Evolutionary conservation across 139 green algal genomes (phyloP).

Genomic region (Chlamydomonas sp.): DNA sequence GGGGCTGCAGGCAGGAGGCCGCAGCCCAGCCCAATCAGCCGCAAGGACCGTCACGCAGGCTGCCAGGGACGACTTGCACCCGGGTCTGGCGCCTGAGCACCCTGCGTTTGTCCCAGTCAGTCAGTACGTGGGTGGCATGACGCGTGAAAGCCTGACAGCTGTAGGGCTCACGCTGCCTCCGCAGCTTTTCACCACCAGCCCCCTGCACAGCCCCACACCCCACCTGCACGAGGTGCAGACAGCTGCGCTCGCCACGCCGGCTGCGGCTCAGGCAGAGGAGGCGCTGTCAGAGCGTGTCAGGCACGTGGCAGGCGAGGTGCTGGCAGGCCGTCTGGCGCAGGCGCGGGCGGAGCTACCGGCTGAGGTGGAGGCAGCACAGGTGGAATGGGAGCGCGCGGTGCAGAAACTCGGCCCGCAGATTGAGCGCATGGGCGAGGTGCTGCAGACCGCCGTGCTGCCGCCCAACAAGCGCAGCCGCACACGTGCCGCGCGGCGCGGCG

Average conservation of each 20-base stretch:
- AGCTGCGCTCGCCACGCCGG: neutral
- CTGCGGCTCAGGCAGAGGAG: neutral
- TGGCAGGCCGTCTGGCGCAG: conserved; percentile 2
- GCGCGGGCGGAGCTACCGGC: neutral
- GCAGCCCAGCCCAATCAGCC: no score
- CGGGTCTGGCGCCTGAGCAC: no score
- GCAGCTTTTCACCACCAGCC: conserved; percentile 8
- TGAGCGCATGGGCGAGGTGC: conserved; percentile 33
- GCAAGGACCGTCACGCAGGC: no score
- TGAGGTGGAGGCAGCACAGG: neutral
- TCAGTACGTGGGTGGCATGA: neutral
- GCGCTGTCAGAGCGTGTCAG: neutral
- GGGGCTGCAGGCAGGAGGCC: no score
- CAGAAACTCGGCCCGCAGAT: conserved; percentile 3
- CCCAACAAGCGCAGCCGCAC: conserved; percentile 49
- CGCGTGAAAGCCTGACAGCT: neutral
- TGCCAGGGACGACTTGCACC: no score
- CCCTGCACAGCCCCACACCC: neutral
- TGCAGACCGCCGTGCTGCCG: conserved; percentile 43
- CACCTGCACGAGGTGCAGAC: neutral
- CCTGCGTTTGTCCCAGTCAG: neutral
- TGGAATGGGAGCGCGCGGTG: conserved; percentile 6
- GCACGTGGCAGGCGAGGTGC: neutral
- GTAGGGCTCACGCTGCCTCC: neutral
- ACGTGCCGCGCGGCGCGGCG: conserved; percentile 26